Evolutionary conservation across 1,284 basidiomycete species (phyloP), one percentile per base, ranked within the genome.

Genomic region (Chiua sp.): DNA sequence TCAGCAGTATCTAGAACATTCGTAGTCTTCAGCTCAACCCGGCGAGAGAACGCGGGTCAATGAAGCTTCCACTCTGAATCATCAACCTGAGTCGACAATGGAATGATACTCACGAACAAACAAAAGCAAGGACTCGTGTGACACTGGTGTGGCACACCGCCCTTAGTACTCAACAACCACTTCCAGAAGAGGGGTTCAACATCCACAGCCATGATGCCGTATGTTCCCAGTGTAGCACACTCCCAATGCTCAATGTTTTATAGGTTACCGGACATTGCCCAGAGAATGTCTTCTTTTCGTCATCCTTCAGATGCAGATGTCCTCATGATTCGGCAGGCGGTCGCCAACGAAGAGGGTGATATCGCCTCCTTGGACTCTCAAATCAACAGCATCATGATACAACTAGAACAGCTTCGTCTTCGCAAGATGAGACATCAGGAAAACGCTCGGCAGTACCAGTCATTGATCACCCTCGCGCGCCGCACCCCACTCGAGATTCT

Each of bases 1-100:
- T 93, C 91, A 93, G 91, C 85, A 93, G 91, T 93, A 93, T 93
- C 91, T 86, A 82, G 90, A 92, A 92, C 90, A 90, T 80, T 81
- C 65, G 70, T 69, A 76, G 90, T 93, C 91, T 83, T 81, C 91
- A 81, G 73, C 65, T 82, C 81, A 78, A 90, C 87, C 90, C 88
- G 79, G 69, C 61, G 37, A 59, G 60, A 65, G 18, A 62, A 67
- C 63, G 74, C 81, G 79, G 89, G 85, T 91, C 81, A 78, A 84
- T 86, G 73, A 77, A 88, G 91, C 78, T 87, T 91, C 91, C 91
- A 93, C 91, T 93, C 91, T 90, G 87, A 88, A 85, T 92, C 88
- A 90, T 92, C 90, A 75, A 70, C 74, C 71, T 62, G 55, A 62
- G 28, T 11, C 53, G 54, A 47, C 35, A 51, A 4, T 11, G 39